These are phyloP conservation scores for Athelia sp. DNA, from an alignment of 1,284 basidiomycete species.

Conservation along the genomic window DNA sequence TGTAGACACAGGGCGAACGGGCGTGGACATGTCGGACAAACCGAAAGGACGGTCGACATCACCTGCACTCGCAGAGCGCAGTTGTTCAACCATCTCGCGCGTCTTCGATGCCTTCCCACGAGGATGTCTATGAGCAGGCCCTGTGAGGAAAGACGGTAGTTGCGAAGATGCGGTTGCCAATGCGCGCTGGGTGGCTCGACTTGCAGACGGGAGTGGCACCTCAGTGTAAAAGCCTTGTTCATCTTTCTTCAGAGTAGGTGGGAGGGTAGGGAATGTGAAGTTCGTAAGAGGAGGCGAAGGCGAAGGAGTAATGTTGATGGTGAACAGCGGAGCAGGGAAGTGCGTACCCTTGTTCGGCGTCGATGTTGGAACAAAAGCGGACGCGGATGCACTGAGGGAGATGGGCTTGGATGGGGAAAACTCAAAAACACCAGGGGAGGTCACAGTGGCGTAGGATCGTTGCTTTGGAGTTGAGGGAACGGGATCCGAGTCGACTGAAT, in stretches of 20 bases:
- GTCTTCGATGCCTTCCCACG: constrained; percentile 20
- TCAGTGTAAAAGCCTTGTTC: constrained; percentile 27
- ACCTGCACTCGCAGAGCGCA: constrained; percentile 16
- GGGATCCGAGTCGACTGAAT: constrained; percentile 22
- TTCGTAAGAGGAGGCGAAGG: constrained; percentile 20
- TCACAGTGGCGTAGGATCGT: constrained; percentile 20
- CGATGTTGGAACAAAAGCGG: constrained; percentile 23
- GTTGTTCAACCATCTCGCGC: constrained; percentile 25
- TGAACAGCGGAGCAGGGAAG: constrained; percentile 12
- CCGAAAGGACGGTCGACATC: not conserved
- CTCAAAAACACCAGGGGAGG: constrained; percentile 6
- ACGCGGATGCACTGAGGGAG: constrained; percentile 23
- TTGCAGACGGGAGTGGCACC: constrained; percentile 13
- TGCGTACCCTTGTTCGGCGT: constrained; percentile 7
- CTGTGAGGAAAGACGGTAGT: constrained; percentile 21
- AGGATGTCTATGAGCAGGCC: constrained; percentile 12
- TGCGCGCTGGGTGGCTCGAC: constrained; percentile 14
- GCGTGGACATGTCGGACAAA: not conserved
- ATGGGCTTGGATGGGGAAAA: constrained; percentile 24
- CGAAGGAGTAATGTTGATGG: constrained; percentile 12
- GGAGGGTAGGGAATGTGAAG: constrained; percentile 13
- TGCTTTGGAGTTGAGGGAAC: constrained; percentile 21
- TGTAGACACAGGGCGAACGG: not conserved
- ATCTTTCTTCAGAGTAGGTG: constrained; percentile 22
- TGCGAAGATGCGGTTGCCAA: constrained; percentile 17